Evolutionary conservation across 139 green algal species (phyloP).

Genomic region (Gonium pectorale): DNA sequence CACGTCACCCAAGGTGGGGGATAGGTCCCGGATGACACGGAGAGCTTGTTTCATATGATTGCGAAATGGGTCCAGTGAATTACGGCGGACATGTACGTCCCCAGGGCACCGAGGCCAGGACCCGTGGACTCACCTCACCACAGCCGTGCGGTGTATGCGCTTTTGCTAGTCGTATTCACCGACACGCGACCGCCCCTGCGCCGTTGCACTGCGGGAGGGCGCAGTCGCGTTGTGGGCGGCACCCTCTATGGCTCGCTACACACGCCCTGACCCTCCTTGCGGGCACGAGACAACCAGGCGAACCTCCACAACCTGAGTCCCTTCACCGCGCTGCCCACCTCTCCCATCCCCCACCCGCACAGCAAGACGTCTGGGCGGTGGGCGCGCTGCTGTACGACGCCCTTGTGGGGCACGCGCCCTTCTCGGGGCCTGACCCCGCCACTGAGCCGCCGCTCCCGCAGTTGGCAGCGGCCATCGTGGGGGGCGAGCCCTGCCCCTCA

Average conservation of each 20-base stretch:
- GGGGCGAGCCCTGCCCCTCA: neutral
- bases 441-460: neutral
- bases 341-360: neutral
- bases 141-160: too few species aligned
- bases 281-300: neutral
- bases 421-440: neutral
- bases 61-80: too few species aligned
- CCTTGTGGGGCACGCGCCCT: slow-evolving; percentile 10
- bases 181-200: neutral
- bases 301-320: neutral
- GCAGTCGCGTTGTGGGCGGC: too few species aligned
- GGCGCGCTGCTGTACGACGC: slow-evolving; percentile 13
- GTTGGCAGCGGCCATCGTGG: neutral
- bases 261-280: too few species aligned
- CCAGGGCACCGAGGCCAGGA: too few species aligned
- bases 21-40: neutral
- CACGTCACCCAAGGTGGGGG: slow-evolving; percentile 8
- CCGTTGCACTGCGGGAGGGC: too few species aligned
- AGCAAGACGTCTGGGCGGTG: slow-evolving; percentile 10
- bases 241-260: too few species aligned
- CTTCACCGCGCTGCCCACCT: neutral
- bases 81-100: too few species aligned
- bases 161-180: neutral
- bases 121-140: too few species aligned
- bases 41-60: neutral